These are phyloP conservation scores for Psilocybe azurescens DNA, from an alignment of 768 basidiomycete species.

Conservation along the genomic window DNA sequence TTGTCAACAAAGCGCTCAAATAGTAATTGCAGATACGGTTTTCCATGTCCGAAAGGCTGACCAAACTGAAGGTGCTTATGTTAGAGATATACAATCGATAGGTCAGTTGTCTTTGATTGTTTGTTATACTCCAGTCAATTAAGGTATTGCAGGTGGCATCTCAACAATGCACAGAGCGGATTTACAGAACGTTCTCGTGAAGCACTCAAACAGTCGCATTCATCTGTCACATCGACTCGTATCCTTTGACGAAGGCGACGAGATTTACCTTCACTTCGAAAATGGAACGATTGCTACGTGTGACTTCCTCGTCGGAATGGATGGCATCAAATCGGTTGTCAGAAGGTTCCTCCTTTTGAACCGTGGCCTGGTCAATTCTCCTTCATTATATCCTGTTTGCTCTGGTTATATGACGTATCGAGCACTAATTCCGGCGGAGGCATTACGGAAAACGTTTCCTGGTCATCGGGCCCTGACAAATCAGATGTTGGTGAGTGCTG, in stretches of 20 bases:
- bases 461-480: slow-evolving; percentile 33
- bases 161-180: slow-evolving; percentile 43
- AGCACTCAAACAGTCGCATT: slow-evolving; percentile 33
- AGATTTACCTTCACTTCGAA: slow-evolving; percentile 37
- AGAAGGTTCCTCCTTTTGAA: slow-evolving; percentile 23
- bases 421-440: slow-evolving; percentile 34
- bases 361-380: slow-evolving; percentile 13
- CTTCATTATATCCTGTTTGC: slow-evolving; percentile 39
- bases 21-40: slow-evolving; percentile 12
- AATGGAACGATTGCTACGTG: slow-evolving; percentile 39
- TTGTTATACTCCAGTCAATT: not conserved
- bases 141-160: slow-evolving; percentile 28
- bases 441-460: slow-evolving; percentile 30
- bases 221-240: slow-evolving; percentile 42
- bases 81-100: slow-evolving; percentile 28
- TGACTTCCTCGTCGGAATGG: slow-evolving; percentile 48
- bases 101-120: slow-evolving; percentile 14
- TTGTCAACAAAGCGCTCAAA: not conserved
- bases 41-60: slow-evolving; percentile 38
- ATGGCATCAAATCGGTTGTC: slow-evolving; percentile 45
- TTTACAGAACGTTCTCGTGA: slow-evolving; percentile 36
- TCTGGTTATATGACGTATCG: slow-evolving; percentile 45
- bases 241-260: slow-evolving; percentile 28
- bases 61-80: slow-evolving; percentile 33
- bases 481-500: slow-evolving; percentile 29